phyloP scores from a whole-genome alignment of 2,329 filamentous ascomycete species.

The Plenodomus lindquistii region DNA sequence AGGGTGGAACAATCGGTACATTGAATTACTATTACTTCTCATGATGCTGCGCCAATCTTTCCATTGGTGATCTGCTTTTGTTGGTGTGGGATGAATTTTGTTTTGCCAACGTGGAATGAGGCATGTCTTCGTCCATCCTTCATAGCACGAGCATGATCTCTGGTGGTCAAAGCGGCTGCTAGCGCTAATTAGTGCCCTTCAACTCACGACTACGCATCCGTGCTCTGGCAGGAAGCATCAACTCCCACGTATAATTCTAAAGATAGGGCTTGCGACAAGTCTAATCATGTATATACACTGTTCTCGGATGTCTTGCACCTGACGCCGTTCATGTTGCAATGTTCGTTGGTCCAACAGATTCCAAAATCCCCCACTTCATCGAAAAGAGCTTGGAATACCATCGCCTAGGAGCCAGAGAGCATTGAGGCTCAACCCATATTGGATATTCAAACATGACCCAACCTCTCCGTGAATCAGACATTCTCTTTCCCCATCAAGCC shows the following conservation, averaged over 20 bases:
- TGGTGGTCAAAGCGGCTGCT: not conserved
- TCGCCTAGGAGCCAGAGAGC: not conserved
- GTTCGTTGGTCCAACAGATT: not conserved
- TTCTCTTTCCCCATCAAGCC: constrained; percentile 60
- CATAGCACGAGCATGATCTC: too few relatives aligned
- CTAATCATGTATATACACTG: not conserved
- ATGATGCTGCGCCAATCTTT: too few relatives aligned
- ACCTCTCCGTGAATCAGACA: constrained; percentile 38
- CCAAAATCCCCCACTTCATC: not conserved
- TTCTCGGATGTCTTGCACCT: constrained; percentile 57
- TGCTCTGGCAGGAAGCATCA: not conserved
- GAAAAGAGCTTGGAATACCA: not conserved
- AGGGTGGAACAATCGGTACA: too few relatives aligned
- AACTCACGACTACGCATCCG: not conserved
- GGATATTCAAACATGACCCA: constrained; percentile 22
- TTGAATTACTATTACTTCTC: too few relatives aligned
- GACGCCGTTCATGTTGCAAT: constrained; percentile 63
- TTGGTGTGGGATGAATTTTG: too few relatives aligned
- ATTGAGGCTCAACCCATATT: not conserved
- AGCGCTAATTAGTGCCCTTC: not conserved
- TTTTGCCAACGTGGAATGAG: too few relatives aligned
- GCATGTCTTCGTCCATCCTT: too few relatives aligned
- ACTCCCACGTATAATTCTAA: too few relatives aligned
- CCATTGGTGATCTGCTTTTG: too few relatives aligned
- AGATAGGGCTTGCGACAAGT: not conserved